Evolutionary conservation across 768 basidiomycete genomes (phyloP).

Genomic region (Kwoniella europaea): DNA sequence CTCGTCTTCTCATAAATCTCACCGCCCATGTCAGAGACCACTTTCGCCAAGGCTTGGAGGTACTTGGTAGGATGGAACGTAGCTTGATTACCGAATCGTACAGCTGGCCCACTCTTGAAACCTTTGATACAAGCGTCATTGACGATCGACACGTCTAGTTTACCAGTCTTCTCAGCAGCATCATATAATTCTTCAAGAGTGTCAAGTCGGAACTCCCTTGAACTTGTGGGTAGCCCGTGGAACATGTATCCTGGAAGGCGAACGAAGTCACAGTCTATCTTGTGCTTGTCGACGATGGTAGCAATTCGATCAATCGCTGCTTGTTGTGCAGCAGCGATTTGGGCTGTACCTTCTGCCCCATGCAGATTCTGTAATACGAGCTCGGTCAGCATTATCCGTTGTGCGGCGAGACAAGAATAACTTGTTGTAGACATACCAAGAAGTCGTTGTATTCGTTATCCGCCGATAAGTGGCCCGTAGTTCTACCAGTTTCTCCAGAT

Average conservation of each 20-base stretch:
- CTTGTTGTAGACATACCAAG: constrained; percentile 11
- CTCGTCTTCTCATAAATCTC: constrained; percentile 32
- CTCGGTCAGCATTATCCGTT: too few relatives aligned
- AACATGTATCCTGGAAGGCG: constrained; percentile 39
- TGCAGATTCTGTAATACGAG: too few relatives aligned
- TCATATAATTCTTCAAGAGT: constrained; percentile 27
- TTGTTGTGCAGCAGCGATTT: constrained; percentile 36
- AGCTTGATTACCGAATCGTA: constrained; percentile 30
- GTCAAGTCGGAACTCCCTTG: constrained; percentile 20
- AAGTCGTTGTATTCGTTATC: constrained; percentile 39
- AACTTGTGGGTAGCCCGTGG: constrained; percentile 22
- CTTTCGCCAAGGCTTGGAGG: constrained; percentile 25
- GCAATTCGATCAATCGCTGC: constrained; percentile 37
- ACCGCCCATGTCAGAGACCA: constrained; percentile 30
- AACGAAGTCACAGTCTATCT: constrained; percentile 35
- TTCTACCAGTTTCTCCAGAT: constrained; percentile 37
- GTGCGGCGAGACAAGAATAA: too few relatives aligned
- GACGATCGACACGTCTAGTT: constrained; percentile 61
- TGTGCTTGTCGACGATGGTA: constrained; percentile 31
- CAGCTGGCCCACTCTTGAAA: constrained; percentile 58
- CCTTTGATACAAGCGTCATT: constrained; percentile 79
- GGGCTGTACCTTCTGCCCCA: constrained; percentile 29
- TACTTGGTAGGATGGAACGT: constrained; percentile 40
- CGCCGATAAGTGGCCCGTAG: constrained; percentile 33
- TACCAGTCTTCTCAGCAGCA: constrained; percentile 63